A percentile compares a stretch with the other conserved stretches of the same genome.
Evolutionary conservation across 768 basidiomycete species (phyloP).

Genomic region (Suillus bovinus): DNA sequence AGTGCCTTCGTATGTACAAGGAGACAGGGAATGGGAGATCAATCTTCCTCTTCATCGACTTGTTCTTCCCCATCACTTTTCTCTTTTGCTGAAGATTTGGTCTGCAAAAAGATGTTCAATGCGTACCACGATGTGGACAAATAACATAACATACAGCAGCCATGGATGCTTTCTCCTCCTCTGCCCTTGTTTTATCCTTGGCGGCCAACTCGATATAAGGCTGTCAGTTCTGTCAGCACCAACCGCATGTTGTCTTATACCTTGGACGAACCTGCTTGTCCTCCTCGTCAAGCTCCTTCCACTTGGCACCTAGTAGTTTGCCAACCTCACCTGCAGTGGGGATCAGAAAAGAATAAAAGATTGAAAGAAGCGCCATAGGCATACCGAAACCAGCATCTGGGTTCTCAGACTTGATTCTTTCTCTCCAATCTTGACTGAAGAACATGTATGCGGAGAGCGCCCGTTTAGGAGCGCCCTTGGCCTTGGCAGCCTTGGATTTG

Average conservation of each 20-base stretch:
- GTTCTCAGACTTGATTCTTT: conserved; percentile 94
- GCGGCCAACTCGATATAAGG: conserved; percentile 88
- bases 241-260: background rate
- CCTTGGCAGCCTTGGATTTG: conserved; percentile 77
- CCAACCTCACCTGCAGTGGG: conserved; percentile 76
- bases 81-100: conserved; percentile 35
- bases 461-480: conserved; percentile 70
- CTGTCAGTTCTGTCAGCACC: conserved; percentile 39
- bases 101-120: conserved; percentile 19
- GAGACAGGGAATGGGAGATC: conserved; percentile 16
- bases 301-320: conserved; percentile 92
- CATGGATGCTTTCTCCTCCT: conserved; percentile 66
- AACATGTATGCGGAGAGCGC: conserved; percentile 98
- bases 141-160: conserved; percentile 35
- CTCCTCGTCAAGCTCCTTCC: conserved; percentile 91
- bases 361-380: conserved; percentile 18
- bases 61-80: conserved; percentile 37
- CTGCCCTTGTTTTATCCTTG: conserved; percentile 84
- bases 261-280: conserved; percentile 80
- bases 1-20: conserved; percentile 21
- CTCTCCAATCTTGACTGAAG: conserved; percentile 96
- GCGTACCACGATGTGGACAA: background rate
- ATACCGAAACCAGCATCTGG: conserved; percentile 91
- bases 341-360: background rate
- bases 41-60: conserved; percentile 45